Evolutionary conservation across 768 basidiomycete species (phyloP), one percentile per base, ranked within the genome.

Genomic region (Coprinellus micaceus): DNA sequence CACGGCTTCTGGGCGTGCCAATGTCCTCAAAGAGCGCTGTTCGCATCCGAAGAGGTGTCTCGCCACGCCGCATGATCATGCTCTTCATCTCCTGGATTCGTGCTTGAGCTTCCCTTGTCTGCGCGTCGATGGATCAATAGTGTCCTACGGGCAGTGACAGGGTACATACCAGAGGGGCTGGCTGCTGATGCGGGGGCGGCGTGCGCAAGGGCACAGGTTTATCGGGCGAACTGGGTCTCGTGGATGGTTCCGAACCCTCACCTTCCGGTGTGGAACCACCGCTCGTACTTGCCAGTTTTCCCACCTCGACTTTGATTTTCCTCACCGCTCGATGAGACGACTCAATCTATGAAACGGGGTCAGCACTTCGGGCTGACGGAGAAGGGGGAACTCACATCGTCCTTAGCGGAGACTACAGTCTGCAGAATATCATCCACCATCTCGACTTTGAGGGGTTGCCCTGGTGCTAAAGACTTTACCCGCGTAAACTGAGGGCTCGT

Each of bases 31-130:
- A 66, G 13, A 70, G 63, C 39, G 63, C 68, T 61, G 65, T 79
- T 37, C 77, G 74, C 10, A 80, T 71, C 49, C 82, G 78, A 53
- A 69, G 71, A 24, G 78, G 77, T 9, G 80, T 75, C 5, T 56
- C 41, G 17, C 70, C 75, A 63, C 82, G 77, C 60, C 90, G 80
- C 36, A 75, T 71, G 56, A 94, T 91, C 54, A 91, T 74, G 60
- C 81, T 82, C 39, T 85, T 81, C 90, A 94, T 90, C 67, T 94
- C 91, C 62, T 90, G 84, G 76, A 91, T 78, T 22, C 91, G 83
- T 33, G 85, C 85, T 61, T 84, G 85, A 33, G 90, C 89, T 53
- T 85, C 90, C 64, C 71, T 84, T 12, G 82, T 88, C 91, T 93
- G n/a, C 24, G n/a, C 26, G 10, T 61, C 4, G 15, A 49, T 12